phyloP scores from a whole-genome alignment of 1,139 yeast species.

The Taiozyma sp. region DNA sequence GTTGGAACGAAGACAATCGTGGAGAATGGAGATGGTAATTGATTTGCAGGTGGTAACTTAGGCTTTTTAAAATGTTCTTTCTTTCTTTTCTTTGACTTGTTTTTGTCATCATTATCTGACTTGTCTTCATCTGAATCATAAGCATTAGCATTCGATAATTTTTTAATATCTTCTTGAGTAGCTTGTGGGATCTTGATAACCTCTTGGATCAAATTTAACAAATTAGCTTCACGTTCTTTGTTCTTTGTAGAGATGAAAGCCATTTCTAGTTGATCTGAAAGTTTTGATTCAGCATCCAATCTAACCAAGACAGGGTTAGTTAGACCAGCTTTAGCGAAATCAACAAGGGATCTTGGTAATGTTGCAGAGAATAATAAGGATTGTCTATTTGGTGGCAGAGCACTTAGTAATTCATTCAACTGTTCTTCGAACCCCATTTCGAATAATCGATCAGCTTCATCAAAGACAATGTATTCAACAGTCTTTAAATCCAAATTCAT shows the following conservation, averaged over 20 bases:
- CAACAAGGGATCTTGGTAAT: conserved; percentile 84
- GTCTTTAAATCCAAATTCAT: conserved; percentile 82
- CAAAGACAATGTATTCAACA: conserved; percentile 88
- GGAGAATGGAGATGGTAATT: conserved; percentile 75
- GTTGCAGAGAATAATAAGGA: conserved; percentile 93
- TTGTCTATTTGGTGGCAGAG: conserved; percentile 80
- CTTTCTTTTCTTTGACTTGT: conserved; percentile 29
- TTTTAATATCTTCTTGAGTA: conserved; percentile 54
- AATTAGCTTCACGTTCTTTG: conserved; percentile 86
- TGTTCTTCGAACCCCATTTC: conserved; percentile 98
- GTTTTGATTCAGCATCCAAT: conserved; percentile 85
- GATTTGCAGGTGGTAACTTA: conserved; percentile 71
- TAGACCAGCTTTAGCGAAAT: conserved; percentile 95
- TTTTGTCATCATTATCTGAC: conserved; percentile 6
- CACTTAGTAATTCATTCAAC: conserved; percentile 78
- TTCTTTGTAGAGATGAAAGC: conserved; percentile 76
- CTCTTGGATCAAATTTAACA: conserved; percentile 69
- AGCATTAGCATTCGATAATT: conserved; percentile 42
- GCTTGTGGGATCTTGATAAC: conserved; percentile 84
- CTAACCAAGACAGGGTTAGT: conserved; percentile 89
- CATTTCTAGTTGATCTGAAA: conserved; percentile 89
- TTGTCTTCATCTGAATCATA: conserved; percentile 39
- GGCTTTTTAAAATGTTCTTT: conserved; percentile 40
- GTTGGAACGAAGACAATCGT: conserved; percentile 96
- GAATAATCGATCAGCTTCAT: conserved; percentile 96